Evolutionary conservation across 257 asterid genomes (phyloP).

Genomic region (Hygrophila difformis): DNA sequence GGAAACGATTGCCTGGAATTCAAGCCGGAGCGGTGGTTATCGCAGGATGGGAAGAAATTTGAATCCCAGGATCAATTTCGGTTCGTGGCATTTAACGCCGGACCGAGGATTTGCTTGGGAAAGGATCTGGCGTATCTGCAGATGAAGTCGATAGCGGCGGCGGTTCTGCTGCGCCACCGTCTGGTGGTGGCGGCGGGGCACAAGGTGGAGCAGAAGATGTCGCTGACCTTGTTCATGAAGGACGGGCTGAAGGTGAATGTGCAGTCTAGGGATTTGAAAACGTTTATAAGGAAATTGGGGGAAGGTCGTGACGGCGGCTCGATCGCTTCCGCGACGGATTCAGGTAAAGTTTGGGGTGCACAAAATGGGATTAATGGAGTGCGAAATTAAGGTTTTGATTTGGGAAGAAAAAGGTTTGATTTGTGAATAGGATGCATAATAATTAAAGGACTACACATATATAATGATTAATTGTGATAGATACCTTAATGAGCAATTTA

Average conservation of each 20-base stretch:
- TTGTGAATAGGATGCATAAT: conserved; percentile 33
- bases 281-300: conserved; percentile 22
- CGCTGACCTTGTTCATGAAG: conserved; percentile 48
- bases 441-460: not conserved
- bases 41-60: conserved; percentile 30
- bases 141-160: conserved; percentile 50
- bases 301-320: too few relatives aligned
- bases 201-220: conserved; percentile 45
- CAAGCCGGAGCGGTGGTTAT: conserved; percentile 44
- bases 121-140: conserved; percentile 46
- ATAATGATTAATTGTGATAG: not conserved
- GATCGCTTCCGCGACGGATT: too few relatives aligned
- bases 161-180: conserved; percentile 47
- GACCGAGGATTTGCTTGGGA: conserved; percentile 48
- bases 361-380: too few relatives aligned
- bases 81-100: conserved; percentile 47
- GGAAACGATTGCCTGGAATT: conserved; percentile 46
- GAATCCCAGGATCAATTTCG: conserved; percentile 28
- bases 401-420: not conserved
- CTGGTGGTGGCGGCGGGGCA: conserved; percentile 39
- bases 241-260: conserved; percentile 41
- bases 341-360: too few relatives aligned
- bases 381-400: too few relatives aligned
- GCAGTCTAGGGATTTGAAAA: conserved; percentile 30
- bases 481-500: too few relatives aligned